Evolutionary conservation across 768 basidiomycete species (phyloP), one percentile per base, ranked within the genome.

Genomic region (Podaxis rugospora): DNA sequence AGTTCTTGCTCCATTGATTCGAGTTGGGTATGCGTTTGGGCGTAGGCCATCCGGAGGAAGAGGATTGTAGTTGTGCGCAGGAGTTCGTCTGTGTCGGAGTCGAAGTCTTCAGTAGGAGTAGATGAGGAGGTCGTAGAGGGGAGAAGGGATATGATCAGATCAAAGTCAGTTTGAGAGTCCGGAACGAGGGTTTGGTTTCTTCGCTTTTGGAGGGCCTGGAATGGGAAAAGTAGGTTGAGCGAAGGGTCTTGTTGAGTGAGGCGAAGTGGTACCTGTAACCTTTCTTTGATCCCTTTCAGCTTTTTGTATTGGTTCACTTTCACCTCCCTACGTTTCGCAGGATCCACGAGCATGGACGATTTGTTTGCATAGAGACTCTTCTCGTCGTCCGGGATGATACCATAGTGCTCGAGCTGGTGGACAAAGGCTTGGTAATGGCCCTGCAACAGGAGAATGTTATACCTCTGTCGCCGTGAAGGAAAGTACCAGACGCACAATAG

Each of bases 251-350:
- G 36, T 23, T 61, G 35, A 51, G 37, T 7, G 42, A 44, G 18
- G 42, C 1, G 42, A 44, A 16, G 16, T n/a, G 16, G 42, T n/a
- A 91, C 93, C 74, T 93, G 83, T 27, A 98, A 83, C 60, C 81
- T 81, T 18, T 74, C 73, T 57, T 85, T 83, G 28, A 98, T 73
- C 37, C 90, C 89, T 72, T 92, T 95, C 73, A 96, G 94, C 59
- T 84, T 83, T 72, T 88, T 87, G 72, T 86, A 98, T 69, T 95
- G 95, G 63, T 84, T 87, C 64, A 99, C 97, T 77, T 97, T 99
- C 36, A 88, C 71, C 65, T 96, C 94, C 65, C 97, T 77, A 59
- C 89, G 80, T 68, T 81, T 84, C 1, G 84, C 82, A 18, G 88
- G 82, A 71, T 98, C 90, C 9, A 67, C 72, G 52, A 87, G 72